Conservation (phyloP, 2,329 filamentous ascomycete species). For the Periconia macrospinosa region DNA sequence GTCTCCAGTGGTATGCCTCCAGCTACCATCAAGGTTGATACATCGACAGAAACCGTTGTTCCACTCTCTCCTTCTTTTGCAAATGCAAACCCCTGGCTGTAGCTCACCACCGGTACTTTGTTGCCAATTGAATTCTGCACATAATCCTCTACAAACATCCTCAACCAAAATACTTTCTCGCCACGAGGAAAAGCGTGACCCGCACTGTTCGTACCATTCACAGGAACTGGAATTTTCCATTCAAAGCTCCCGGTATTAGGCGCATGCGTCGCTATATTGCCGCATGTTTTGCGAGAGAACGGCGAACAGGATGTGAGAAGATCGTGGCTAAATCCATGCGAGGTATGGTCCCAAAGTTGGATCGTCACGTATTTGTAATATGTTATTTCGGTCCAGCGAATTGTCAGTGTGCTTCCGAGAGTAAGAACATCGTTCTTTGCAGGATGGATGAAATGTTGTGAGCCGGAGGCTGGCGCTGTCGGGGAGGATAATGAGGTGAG, state of each 20-base stretch:
- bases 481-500: conserved; percentile 5
- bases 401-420: conserved; percentile 12
- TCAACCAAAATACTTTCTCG: conserved; percentile 16
- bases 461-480: background rate
- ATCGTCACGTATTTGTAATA: conserved; percentile 18
- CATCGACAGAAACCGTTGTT: background rate
- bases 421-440: conserved; percentile 5
- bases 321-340: conserved; percentile 14
- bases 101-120: conserved; percentile 17
- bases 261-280: conserved; percentile 14
- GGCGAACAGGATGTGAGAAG: conserved; percentile 16
- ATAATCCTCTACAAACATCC: conserved; percentile 22
- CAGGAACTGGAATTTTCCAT: conserved; percentile 6
- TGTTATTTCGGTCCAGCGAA: conserved; percentile 10
- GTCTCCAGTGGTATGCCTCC: background rate
- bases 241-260: conserved; percentile 17
- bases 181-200: conserved; percentile 12
- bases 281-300: conserved; percentile 16
- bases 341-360: conserved; percentile 21
- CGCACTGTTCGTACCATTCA: conserved; percentile 5
- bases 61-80: conserved; percentile 9
- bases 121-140: conserved; percentile 11
- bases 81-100: conserved; percentile 18
- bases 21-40: background rate
- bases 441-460: conserved; percentile 14